Evolutionary conservation across 495 filamentous ascomycete genomes (phyloP), one percentile per base, ranked within the genome.

Genomic region (Talaromyces proteolyticus): DNA sequence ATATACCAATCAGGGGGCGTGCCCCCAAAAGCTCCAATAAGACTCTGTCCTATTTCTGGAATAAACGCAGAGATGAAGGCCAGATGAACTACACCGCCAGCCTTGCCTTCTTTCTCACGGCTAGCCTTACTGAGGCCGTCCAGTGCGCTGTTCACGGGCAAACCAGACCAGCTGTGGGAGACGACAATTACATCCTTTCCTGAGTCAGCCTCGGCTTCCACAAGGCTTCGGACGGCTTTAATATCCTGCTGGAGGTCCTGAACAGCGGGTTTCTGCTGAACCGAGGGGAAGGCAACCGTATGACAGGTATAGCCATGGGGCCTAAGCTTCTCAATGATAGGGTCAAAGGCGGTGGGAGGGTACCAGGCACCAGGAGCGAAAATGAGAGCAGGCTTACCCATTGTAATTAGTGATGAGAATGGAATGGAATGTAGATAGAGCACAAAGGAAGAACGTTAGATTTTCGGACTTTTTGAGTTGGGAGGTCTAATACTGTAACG

Each of bases 161-260:
- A 49, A 4, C 77, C 78, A 23, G 76, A 66, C 63, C 77, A 81
- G 34, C 73, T 75, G 55, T 73, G 69, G 24, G 60, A 55, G 21
- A 73, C 44, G 20, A 73, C 39, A 10, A 72, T 45, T 11, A 73
- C 59, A n/a, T 72, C 67, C 20, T 61, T 51, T 5, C 67, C 65
- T 0, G 51, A 58, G 11, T 63, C 44, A 19, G 53, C 55, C 41
- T 60, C 67, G 4, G 46, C 36, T 22, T 61, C 56, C 21, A 69
- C 59, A 0, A 63, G 43, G 2, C 53, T 42, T 12, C 65, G 62
- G 37, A 70, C 53, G 0, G 56, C 53, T 0, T 39, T 42, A n/a
- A 67, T 66, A 41, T 72, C 68, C 0, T 55, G 56, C 26, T 61
- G 47, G 1, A 70, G 53, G n/a, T 61, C 58, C 38, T 55, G 29